Evolutionary conservation across 495 filamentous ascomycete species (phyloP), one percentile per base, ranked within the genome.

Genomic region (Hypoxylon subgilvum): DNA sequence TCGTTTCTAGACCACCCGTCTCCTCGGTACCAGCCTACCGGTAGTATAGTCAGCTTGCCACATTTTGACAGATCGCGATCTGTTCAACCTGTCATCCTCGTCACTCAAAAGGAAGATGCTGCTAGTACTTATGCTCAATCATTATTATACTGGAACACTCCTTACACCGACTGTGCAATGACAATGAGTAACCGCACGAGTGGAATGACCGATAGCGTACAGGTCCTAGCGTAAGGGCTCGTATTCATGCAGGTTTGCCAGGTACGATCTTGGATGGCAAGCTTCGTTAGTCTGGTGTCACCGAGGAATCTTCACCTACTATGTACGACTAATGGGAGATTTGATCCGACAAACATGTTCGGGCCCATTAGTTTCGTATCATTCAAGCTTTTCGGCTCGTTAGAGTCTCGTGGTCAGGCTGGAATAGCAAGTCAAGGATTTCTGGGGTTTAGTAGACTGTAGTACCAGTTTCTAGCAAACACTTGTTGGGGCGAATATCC

Each of bases 201-300:
- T n/a, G n/a, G n/a, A n/a, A n/a, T n/a, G n/a, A n/a, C n/a, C n/a
- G n/a, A n/a, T n/a, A n/a, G n/a, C n/a, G n/a, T n/a, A n/a, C n/a
- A n/a, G n/a, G n/a, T n/a, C n/a, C n/a, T n/a, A 31, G 21, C 23
- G 16, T 17, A 30, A 31, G 45, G 38, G 12, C 44, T 54, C 53
- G 52, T 57, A 53, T 63, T 39, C 35, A 43, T 49, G 47, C 47
- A 23, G 39, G 42, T 48, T 63, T 52, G 28, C 22, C 53, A 35
- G n/a, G 10, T 36, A 48, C 52, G 8, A 48, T 56, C 16, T 34
- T 16, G 22, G 16, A 5, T 19, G 6, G 18, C 13, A 32, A n/a
- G n/a, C 21, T 50, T 36, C 38, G 6, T 28, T 35, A 22, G 22
- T 17, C 28, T 38, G 12, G 49, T 58, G 53, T 50, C 49, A 49